Evolutionary conservation across 768 basidiomycete genomes (phyloP), one percentile per base, ranked within the genome.

Genomic region (Hemileccinum rubropunctum): DNA sequence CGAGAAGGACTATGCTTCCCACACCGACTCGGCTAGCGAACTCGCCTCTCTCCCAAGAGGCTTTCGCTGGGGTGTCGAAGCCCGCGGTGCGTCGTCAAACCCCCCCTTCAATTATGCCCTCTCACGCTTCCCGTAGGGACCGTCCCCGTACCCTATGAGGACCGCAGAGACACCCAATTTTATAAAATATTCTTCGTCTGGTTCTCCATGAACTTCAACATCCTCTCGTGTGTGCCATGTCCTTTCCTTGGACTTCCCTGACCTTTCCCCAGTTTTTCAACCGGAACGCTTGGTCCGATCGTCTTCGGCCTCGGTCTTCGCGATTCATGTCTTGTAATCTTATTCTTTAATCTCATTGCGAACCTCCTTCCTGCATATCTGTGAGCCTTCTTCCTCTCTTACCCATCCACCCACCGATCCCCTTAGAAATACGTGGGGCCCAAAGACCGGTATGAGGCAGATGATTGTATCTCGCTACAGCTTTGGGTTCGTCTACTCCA

Each of bases 381-480:
- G 81, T 82, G 57, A 55, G 80, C 42, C 42, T 17, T 20, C 21
- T 46, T 36, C 17, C 37, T 17, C 40, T 26, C 27, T 14, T 15
- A 2, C 11, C 12, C 26, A 0, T 34, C 1, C 27, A 9, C 2
- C 1, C 12, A 15, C 52, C 28, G 3, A 67, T 18, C 17, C 11
- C 2, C 20, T 11, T 44, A 80, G 78, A 51, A 68, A 80, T n/a
- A 81, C 83, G 3, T 89, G 88, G 69, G 88, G 91, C 11, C 88
- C 91, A 0, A 84, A 82, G 62, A 71, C 87, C 1, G 93, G 93
- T 11, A 78, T 86, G 60, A 78, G 90, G 17, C 86, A 92, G 58
- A 91, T 94, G 88, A 81, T 89, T 20, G 78, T 81, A 38, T 83
- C 90, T 3, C 69, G 81, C 21, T 84, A 81, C 61, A 77, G 69